These are phyloP conservation scores for Phyllostachys edulis DNA, from an alignment of 176 grass and related monocot species.

Conservation along the genomic window DNA sequence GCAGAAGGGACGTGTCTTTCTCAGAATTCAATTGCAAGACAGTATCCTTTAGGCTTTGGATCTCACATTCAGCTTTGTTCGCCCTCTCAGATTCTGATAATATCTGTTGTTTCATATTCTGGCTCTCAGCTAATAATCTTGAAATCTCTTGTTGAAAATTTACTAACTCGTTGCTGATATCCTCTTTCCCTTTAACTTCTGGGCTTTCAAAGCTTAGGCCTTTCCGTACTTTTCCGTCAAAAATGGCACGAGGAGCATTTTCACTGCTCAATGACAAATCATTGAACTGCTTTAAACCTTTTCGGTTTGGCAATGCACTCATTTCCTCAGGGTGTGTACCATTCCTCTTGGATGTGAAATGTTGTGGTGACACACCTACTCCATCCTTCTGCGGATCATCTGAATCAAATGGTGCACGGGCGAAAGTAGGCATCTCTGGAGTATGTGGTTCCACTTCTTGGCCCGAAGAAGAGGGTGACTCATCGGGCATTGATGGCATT, in stretches of 20 bases:
- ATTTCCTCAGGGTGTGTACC: conserved; percentile 62
- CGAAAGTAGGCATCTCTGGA: conserved; percentile 44
- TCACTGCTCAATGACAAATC: conserved; percentile 45
- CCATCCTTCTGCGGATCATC: conserved; percentile 62
- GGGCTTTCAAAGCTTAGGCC: conserved; percentile 60
- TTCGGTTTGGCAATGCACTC: conserved; percentile 42
- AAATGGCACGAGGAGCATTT: conserved; percentile 36
- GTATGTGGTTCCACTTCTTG: conserved; percentile 54
- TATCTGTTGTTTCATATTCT: conserved; percentile 63
- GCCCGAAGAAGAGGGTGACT: conserved; percentile 43
- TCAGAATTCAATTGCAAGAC: conserved; percentile 52
- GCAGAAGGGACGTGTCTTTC: conserved; percentile 51
- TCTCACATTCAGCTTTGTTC: conserved; percentile 68
- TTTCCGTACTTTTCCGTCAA: conserved; percentile 63
- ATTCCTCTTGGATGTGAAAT: conserved; percentile 57
- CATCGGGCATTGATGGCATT: conserved; percentile 62
- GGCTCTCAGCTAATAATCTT: conserved; percentile 61
- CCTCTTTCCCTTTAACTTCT: conserved; percentile 48
- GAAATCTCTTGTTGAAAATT: conserved; percentile 74
- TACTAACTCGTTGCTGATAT: conserved; percentile 38
- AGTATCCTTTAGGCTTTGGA: conserved; percentile 50
- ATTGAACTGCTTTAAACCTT: conserved; percentile 62
- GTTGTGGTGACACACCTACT: conserved; percentile 34
- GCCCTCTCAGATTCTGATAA: conserved; percentile 64
- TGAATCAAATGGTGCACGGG: conserved; percentile 46